A percentile compares a stretch with the other conserved stretches of the same genome.
These are phyloP conservation scores for Casuarina cunninghamiana DNA, from an alignment of 306 rosid genomes.

Conservation along the genomic window DNA sequence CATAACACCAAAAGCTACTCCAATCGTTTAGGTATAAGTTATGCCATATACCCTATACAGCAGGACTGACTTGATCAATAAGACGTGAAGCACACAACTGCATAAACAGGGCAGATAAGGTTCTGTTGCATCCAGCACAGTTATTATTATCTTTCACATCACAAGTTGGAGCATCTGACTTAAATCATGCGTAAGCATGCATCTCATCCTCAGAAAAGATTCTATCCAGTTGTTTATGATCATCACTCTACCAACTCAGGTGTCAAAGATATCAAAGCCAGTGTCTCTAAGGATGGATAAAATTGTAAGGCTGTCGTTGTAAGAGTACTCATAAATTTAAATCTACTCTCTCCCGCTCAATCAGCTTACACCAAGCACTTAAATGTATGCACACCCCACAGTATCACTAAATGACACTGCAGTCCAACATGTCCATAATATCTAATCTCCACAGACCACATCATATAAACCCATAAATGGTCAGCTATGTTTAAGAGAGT, in stretches of 20 bases:
- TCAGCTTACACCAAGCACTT: background rate
- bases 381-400: background rate
- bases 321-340: background rate
- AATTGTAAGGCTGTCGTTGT: background rate
- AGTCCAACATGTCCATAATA: background rate
- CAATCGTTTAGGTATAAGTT: slow-evolving; percentile 8
- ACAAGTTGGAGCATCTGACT: background rate
- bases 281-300: background rate
- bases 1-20: slow-evolving; percentile 6
- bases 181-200: background rate
- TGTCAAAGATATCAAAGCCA: background rate
- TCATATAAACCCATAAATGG: background rate
- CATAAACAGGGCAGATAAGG: background rate
- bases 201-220: background rate
- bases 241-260: background rate
- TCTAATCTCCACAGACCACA: background rate
- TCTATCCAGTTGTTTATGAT: background rate
- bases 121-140: background rate
- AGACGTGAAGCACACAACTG: background rate
- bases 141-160: background rate
- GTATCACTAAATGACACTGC: background rate
- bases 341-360: background rate
- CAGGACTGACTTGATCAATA: background rate
- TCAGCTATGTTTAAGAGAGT: background rate
- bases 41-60: background rate